Evolutionary conservation across 2,329 filamentous ascomycete genomes (phyloP), one percentile per base, ranked within the genome.

Genomic region (Tolypocladium album): DNA sequence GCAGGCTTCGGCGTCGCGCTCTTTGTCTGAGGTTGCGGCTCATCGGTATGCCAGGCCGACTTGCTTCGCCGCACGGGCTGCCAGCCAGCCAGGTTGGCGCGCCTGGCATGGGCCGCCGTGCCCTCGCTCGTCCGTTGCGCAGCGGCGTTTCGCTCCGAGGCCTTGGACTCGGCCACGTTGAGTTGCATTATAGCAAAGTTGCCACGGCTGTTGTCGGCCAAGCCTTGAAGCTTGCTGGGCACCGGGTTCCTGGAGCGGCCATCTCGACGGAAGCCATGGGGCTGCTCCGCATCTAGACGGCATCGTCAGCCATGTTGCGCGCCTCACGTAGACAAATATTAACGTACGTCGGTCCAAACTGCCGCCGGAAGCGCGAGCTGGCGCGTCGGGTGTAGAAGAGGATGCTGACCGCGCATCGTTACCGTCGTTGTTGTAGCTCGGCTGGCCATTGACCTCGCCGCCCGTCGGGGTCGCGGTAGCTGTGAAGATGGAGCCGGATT

Each of bases 171-270:
- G 60, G 73, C 67, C 34, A 82, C 74, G 40, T 80, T 78, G 75
- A 87, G 85, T 60, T 85, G 82, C 79, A 87, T 85, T 47, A 87
- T 82, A 55, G 78, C 76, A 68, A 87, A 87, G 64, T 85, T 85
- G 36, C 84, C 84, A 61, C 81, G 82, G 65, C 78, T 80, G 34
- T 76, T 74, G 63, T 81, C 78, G 24, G 81, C 79, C 64, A 80
- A 82, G 61, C 82, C 82, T 67, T 86, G 84, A 59, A 87, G 74
- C 68, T 85, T 86, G 69, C 79, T 84, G 5, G 85, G 84, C 2
- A 87, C 78, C 1, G 83, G 81, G 62, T 85, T 85, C 60, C 81
- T 71, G 56, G 73, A 67, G 39, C 71, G 70, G 40, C 70, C 71
- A 62, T 75, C 71, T 34, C 65, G 62, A 17, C 57, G 59, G 34